Base-by-base conservation (phyloP, 1,284 basidiomycete genomes). In the Microbotryum intermedium region DNA sequence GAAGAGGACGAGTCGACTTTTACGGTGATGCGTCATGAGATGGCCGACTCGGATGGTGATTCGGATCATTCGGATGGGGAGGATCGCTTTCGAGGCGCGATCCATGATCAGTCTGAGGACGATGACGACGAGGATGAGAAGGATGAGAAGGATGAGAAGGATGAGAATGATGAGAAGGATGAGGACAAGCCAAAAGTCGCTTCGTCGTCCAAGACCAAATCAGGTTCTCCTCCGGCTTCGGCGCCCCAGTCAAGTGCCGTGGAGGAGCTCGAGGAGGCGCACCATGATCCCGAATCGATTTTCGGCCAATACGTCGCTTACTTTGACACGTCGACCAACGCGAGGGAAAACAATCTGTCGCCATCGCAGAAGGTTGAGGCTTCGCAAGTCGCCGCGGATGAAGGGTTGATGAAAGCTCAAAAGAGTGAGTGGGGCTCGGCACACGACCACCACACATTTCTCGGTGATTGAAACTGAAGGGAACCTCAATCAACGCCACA, bases 271-370 rank as follows among this genome's bases (percentile, higher is more conserved):
- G 34, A 25, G 55, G 57, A 42, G 18, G 26, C 26, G 13, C 48
- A 51, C 5, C 59, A 59, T 34, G 61, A 67, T 45, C 45, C 49
- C 18, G 55, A 58, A 4, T 30, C 44, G 26, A 51, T 60, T 0
- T 69, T 71, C 50, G 34, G 48, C 10, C 58, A 60, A 5, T 58
- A 68, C 8, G 84, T 83, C 67, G 92, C 93, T 76, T 95, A 94
- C 74, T 78, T 95, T 44, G 91, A 94, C 74, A 83, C 87, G 2
- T 80, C 83, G 0, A 78, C 77, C 10, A 90, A 90, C 69, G 89
- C 90, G 1, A 73, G 72, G 8, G 76, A 77, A 68, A 80, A 89
- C 65, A 81, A 78, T 0, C 82, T 94, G 77, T 48, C 68, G 3
- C 74, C 81, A n/a, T 73, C 71, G 3, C 16, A 50, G 0, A 21